A percentile compares a stretch with the other conserved stretches of the same genome.
Conservation (phyloP, 139 green algal genomes). For the Coccomyxa sp. region DNA sequence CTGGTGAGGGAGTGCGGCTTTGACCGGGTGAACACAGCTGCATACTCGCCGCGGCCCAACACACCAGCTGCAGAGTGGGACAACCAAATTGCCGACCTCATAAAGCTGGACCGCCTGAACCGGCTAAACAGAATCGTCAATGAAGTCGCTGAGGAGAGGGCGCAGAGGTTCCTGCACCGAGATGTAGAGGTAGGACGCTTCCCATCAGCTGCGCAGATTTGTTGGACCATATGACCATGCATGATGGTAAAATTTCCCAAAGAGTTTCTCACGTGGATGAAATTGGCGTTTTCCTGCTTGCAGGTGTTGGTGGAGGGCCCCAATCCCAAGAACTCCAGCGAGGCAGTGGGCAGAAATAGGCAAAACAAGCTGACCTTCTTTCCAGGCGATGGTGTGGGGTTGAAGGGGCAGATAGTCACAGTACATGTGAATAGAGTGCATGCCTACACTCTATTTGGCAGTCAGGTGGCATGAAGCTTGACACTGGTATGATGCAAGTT, state of each 20-base stretch:
- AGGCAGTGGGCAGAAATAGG: slow-evolving; percentile 79
- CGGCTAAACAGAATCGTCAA: slow-evolving; percentile 86
- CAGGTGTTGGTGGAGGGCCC: slow-evolving; percentile 87
- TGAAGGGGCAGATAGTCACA: slow-evolving; percentile 65
- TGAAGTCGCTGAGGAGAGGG: slow-evolving; percentile 76
- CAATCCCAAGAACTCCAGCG: slow-evolving; percentile 58
- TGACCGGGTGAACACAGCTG: slow-evolving; percentile 93
- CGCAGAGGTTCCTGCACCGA: slow-evolving; percentile 75
- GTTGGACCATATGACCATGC: not conserved
- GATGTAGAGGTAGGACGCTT: slow-evolving; percentile 33
- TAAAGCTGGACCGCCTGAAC: slow-evolving; percentile 92
- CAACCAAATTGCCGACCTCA: slow-evolving; percentile 87
- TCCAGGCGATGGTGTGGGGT: slow-evolving; percentile 53
- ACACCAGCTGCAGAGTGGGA: slow-evolving; percentile 84
- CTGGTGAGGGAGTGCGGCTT: slow-evolving; percentile 87
- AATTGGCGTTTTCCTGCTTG: slow-evolving; percentile 15
- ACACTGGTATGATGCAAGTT: too few species aligned
- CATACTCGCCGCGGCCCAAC: slow-evolving; percentile 82
- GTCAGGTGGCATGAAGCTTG: too few species aligned
- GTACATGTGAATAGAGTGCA: slow-evolving; percentile 62
- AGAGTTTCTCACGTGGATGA: not conserved
- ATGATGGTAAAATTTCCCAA: not conserved
- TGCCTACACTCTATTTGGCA: slow-evolving; percentile 75
- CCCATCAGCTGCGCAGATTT: not conserved
- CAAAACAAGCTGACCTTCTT: slow-evolving; percentile 96